Evolutionary conservation across 768 basidiomycete genomes (phyloP).

Genomic region (Suillus lakei): DNA sequence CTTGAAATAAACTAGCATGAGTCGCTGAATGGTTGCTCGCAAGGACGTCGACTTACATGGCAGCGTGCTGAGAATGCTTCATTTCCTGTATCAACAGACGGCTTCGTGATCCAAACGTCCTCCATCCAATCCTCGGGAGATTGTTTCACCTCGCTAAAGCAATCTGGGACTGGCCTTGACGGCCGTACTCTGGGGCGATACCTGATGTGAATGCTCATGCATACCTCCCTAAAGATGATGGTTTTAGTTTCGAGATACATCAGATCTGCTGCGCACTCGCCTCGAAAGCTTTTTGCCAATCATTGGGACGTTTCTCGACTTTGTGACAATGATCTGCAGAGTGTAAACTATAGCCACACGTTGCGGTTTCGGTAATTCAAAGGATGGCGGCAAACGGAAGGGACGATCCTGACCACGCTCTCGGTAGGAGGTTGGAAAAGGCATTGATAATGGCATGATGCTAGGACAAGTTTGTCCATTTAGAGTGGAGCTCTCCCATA

Average conservation of each 20-base stretch:
- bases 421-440: conserved; percentile 33
- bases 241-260: conserved; percentile 8
- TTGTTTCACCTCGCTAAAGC: conserved; percentile 30
- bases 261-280: not conserved
- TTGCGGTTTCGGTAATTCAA: conserved; percentile 29
- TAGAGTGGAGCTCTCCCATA: conserved; percentile 27
- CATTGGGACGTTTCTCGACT: conserved; percentile 15
- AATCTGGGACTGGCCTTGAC: conserved; percentile 30
- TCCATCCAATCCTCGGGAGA: conserved; percentile 39
- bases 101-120: conserved; percentile 34
- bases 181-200: conserved; percentile 38
- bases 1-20: conserved; percentile 36
- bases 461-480: conserved; percentile 26
- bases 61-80: conserved; percentile 28
- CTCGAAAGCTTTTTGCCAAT: conserved; percentile 8
- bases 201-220: conserved; percentile 27
- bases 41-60: conserved; percentile 27
- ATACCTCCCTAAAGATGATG: conserved; percentile 21
- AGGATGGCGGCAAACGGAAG: conserved; percentile 35
- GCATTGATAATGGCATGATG: conserved; percentile 32
- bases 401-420: conserved; percentile 24
- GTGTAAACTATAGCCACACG: conserved; percentile 30
- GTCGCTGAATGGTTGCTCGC: not conserved
- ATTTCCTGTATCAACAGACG: conserved; percentile 10
- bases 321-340: conserved; percentile 30